A percentile compares a stretch with the other conserved stretches of the same genome.
Conservation (phyloP, 1,284 basidiomycete genomes). For the Ceraceosorus guamensis region DNA sequence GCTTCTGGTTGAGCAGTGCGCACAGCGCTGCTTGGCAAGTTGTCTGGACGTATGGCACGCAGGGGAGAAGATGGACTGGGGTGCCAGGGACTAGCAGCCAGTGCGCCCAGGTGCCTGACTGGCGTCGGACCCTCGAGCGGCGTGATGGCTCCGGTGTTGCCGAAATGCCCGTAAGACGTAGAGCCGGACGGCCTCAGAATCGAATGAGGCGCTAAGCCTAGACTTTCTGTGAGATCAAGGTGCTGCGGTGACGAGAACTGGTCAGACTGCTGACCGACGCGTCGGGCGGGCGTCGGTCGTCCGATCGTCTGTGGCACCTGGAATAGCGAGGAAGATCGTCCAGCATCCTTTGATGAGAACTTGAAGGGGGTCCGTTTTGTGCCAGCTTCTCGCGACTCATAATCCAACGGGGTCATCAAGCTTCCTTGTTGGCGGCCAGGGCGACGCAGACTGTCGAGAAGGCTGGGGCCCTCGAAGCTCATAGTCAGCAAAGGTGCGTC, state of each 20-base stretch:
- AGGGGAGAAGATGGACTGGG: slow-evolving; percentile 1
- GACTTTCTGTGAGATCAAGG: slow-evolving; percentile 36
- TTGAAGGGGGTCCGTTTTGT: no score
- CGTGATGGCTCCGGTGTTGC: neutral
- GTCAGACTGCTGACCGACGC: slow-evolving; percentile 9
- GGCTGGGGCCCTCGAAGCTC: no score
- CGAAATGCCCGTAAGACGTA: neutral
- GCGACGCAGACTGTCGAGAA: no score
- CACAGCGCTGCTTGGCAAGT: neutral
- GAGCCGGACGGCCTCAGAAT: slow-evolving; percentile 6
- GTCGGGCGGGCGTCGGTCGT: neutral
- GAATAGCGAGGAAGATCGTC: neutral
- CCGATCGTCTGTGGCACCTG: neutral
- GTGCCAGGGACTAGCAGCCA: slow-evolving; percentile 5
- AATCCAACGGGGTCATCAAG: neutral
- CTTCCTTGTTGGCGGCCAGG: no score
- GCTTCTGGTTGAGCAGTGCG: neutral
- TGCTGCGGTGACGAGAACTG: slow-evolving; percentile 43
- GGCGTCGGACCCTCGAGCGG: slow-evolving; percentile 3
- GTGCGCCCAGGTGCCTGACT: neutral
- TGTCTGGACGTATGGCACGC: slow-evolving; percentile 1
- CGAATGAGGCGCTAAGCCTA: slow-evolving; percentile 41
- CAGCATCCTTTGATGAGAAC: no score
- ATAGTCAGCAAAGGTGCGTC: slow-evolving; percentile 14
- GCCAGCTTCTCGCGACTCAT: no score